Evolutionary conservation across 208 protist genomes (phyloP), one percentile per base, ranked within the genome.

Genomic region (Trypanosoma theileri): DNA sequence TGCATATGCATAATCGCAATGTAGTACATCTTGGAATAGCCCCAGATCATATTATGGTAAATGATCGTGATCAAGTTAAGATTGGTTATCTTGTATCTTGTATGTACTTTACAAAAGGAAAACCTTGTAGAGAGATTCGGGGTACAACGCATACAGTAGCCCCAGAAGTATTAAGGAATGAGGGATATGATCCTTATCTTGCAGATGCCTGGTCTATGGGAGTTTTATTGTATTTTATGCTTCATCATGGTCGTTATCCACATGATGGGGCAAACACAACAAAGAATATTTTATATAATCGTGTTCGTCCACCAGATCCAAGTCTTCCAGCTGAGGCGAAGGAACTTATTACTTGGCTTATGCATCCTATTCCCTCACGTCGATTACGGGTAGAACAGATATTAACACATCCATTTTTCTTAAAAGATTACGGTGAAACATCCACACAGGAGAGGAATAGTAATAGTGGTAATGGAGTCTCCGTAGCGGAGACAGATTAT

Each of bases 201-300:
- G 80, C 84, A 9, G 91, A 96, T 44, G 78, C 80, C 58, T 96
- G 91, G 91, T 85, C 84, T 2, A 78, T 93, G 42, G 91, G 91
- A 13, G 84, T 96, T 26, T 62, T 93, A 65, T 53, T 96, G 11
- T 96, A 92, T 61, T 96, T 94, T 59, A 91, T 96, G 88, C 77
- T 96, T 11, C 86, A 93, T 69, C 79, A 76, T 19, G 89, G 86
- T 54, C 79, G 77, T 53, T 96, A 96, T 72, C 91, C 91, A 4
- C 84, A 91, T 79, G 91, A 96, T 67, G 85, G 91, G 22, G 91
- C 91, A 50, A 96, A 92, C 71, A 94, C 88, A 42, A 79, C 85
- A n/a, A 85, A 87, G 26, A 84, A 96, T 70, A 91, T 96, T 60
- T 53, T 89, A 8, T 85, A 92, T 46, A 51, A 86, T 21, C 80